Evolutionary conservation across 2,329 filamentous ascomycete genomes (phyloP).

Genomic region (Aspergillus fischeri): DNA sequence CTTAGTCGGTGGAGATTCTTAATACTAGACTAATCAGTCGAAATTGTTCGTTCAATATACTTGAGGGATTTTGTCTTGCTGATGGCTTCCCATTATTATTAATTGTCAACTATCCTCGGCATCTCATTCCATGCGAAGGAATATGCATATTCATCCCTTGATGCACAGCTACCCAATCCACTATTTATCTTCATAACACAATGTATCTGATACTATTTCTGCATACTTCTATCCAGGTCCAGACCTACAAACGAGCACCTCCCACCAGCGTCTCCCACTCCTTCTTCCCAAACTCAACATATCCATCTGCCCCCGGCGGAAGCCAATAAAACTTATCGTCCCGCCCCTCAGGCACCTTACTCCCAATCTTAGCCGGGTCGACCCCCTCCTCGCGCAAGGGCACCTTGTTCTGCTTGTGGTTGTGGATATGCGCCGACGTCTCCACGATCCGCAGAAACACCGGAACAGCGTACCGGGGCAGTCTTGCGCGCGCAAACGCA

Average conservation of each 20-base stretch:
- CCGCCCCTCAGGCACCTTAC: constrained; percentile 41
- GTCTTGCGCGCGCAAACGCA: constrained; percentile 52
- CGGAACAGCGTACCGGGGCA: constrained; percentile 72
- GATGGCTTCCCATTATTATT: too few species aligned
- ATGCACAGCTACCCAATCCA: neutral
- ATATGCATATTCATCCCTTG: neutral
- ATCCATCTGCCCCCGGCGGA: constrained; percentile 47
- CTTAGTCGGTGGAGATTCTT: neutral
- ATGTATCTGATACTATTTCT: too few species aligned
- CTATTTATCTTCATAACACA: too few species aligned
- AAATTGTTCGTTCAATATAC: too few species aligned
- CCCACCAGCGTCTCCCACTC: constrained; percentile 56
- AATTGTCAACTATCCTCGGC: too few species aligned
- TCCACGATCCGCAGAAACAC: constrained; percentile 65
- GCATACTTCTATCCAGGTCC: neutral
- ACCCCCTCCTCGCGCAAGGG: constrained; percentile 65
- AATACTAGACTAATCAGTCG: too few species aligned
- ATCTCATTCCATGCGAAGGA: neutral
- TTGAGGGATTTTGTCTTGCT: too few species aligned
- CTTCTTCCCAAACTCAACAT: constrained; percentile 54
- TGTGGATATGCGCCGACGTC: constrained; percentile 47
- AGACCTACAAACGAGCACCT: constrained; percentile 41
- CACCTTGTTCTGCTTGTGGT: constrained; percentile 77
- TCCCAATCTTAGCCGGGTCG: constrained; percentile 49
- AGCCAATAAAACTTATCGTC: constrained; percentile 51